Evolutionary conservation across 2,329 filamentous ascomycete species (phyloP), one percentile per base, ranked within the genome.

Genomic region (Claviceps sp.): DNA sequence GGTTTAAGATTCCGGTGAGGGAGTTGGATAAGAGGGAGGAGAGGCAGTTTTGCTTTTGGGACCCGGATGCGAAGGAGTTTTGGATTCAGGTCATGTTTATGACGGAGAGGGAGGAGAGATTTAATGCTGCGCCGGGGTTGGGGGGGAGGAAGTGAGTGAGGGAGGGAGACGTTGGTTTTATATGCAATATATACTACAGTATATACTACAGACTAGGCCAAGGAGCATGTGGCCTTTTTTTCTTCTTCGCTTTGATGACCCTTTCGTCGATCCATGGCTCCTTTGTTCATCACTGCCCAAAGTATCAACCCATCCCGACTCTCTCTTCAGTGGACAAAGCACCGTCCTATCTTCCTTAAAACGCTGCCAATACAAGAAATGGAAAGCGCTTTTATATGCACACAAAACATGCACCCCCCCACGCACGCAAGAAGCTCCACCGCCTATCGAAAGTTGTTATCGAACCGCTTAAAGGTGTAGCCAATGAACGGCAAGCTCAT

Each of bases 71-170:
- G 57, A 95, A 94, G 75, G 91, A 97, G 73, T 98, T 94, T 65
- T 97, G 89, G 88, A 80, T 96, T 42, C 93, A 97, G 74, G 79
- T 98, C 58, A 87, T 97, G 75, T 98, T 97, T 72, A 93, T 96
- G 79, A 97, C 93, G 41, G 93, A 98, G 75, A 82, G 93, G 57
- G 93, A 97, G 71, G 91, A 96, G 76, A 77, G 89, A 55, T 97
- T 83, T 57, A 81, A 80, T 48, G 79, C 79, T 18, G 81, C 81
- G 51, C 81, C 81, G 0, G 81, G 81, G 13, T 62, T 84, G 60
- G 75, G 74, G 26, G 72, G 72, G 2, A 65, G 74, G 61, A 65
- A 69, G 60, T 77, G 62, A 68, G 8, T 4, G 30, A 11, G 30
- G 9, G 30, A 11, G 9, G 8, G 26, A 11, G 30, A 34, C 9